phyloP scores from a whole-genome alignment of 2,329 filamentous ascomycete species.

The Cercospora canescens region DNA sequence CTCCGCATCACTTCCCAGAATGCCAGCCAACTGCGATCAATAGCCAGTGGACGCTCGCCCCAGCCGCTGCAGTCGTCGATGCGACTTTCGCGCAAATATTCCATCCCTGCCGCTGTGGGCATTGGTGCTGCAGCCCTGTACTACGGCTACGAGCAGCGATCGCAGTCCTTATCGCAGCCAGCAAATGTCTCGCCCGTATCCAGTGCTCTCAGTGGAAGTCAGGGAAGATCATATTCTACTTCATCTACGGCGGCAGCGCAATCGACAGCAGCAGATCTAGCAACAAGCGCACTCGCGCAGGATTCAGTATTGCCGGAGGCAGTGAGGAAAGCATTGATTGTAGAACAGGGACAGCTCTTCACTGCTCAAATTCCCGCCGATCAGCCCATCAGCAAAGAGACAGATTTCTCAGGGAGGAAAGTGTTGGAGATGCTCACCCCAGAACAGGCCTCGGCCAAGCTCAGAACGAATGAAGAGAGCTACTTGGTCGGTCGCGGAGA shows the following conservation, averaged over 20 bases:
- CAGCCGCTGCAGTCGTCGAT: conserved; percentile 66
- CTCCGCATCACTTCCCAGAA: conserved; percentile 44
- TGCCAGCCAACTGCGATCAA: conserved; percentile 48
- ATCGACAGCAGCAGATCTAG: conserved; percentile 10
- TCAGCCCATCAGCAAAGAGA: conserved; percentile 83
- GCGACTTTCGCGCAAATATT: conserved; percentile 67
- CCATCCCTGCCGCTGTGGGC: conserved; percentile 66
- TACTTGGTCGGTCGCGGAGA: conserved; percentile 86
- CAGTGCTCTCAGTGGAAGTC: conserved; percentile 23
- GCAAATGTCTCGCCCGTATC: conserved; percentile 21
- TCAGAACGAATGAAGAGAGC: conserved; percentile 87
- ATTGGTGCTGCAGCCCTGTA: conserved; percentile 71
- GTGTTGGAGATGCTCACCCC: conserved; percentile 95
- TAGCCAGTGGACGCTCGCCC: conserved; percentile 39
- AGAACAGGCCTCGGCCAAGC: conserved; percentile 86
- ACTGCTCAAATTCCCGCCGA: conserved; percentile 84
- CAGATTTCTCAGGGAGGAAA: conserved; percentile 78
- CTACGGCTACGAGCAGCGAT: conserved; percentile 61
- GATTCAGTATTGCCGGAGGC: conserved; percentile 54
- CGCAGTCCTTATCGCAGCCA: conserved; percentile 15
- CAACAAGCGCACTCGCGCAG: conserved; percentile 24
- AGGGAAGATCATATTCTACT: conserved; percentile 37
- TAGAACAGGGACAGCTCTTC: conserved; percentile 87
- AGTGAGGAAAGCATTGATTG: conserved; percentile 69
- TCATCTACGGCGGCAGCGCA: conserved; percentile 22